Conservation (phyloP, 768 basidiomycete genomes). For the Rhodotorula diobovata region DNA sequence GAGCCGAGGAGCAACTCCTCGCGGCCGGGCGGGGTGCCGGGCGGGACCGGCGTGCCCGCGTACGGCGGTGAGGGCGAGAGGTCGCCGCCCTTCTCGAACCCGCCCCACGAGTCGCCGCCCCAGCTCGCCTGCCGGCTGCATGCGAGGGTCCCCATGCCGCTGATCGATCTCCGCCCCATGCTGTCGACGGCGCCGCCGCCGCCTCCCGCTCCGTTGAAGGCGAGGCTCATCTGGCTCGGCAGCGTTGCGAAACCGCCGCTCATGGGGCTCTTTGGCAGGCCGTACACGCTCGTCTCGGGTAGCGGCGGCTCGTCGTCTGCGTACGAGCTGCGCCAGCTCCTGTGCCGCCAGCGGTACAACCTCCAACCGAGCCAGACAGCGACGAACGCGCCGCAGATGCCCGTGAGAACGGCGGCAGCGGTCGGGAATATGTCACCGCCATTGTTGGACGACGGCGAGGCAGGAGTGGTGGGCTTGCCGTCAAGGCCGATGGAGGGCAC, state of each 20-base stretch:
- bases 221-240: slow-evolving; percentile 30
- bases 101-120: slow-evolving; percentile 31
- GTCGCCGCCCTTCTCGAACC: slow-evolving; percentile 23
- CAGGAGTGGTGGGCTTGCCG: slow-evolving; percentile 10
- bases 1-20: slow-evolving; percentile 9
- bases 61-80: slow-evolving; percentile 15
- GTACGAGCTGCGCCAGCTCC: not conserved
- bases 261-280: not conserved
- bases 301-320: not conserved
- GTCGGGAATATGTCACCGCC: slow-evolving; percentile 28
- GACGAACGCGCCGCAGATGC: slow-evolving; percentile 26
- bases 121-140: slow-evolving; percentile 29
- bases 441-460: not conserved
- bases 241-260: slow-evolving; percentile 1
- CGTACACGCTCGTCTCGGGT: not conserved
- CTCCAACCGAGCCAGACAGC: slow-evolving; percentile 26
- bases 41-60: slow-evolving; percentile 5
- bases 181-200: slow-evolving; percentile 2
- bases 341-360: slow-evolving; percentile 24
- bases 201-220: not conserved
- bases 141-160: slow-evolving; percentile 5
- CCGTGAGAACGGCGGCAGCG: slow-evolving; percentile 32
- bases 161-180: slow-evolving; percentile 22
- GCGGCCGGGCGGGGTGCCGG: slow-evolving; percentile 1
- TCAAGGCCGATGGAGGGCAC: slow-evolving; percentile 29